Evolutionary conservation across 2,329 filamentous ascomycete genomes (phyloP).

Genomic region (Hypoxylon sp.): DNA sequence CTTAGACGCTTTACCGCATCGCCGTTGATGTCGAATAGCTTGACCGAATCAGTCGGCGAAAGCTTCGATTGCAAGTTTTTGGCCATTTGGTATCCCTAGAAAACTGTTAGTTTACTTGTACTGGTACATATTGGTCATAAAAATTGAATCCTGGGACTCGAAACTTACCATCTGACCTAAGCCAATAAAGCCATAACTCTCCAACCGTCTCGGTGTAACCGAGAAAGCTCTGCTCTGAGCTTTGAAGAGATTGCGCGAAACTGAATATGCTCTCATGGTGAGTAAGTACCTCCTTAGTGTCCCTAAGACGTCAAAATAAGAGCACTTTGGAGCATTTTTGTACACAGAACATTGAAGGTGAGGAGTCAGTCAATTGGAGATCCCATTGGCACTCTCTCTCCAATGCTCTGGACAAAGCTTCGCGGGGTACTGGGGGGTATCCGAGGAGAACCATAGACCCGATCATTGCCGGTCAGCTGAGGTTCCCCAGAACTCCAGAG

Average conservation of each 20-base stretch:
- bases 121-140: background rate
- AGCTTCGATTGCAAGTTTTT: conserved; percentile 68
- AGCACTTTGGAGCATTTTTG: background rate
- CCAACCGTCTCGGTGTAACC: conserved; percentile 55
- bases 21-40: conserved; percentile 65
- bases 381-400: conserved; percentile 26
- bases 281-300: no score
- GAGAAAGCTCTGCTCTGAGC: conserved; percentile 60
- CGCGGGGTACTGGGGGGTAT: conserved; percentile 37
- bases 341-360: no score
- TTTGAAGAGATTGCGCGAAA: conserved; percentile 50
- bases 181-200: conserved; percentile 67
- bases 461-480: conserved; percentile 40
- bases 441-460: conserved; percentile 16
- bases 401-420: conserved; percentile 15
- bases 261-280: conserved; percentile 55
- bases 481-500: conserved; percentile 1
- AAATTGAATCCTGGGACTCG: background rate
- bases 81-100: conserved; percentile 69
- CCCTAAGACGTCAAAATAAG: conserved; percentile 51
- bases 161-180: conserved; percentile 66
- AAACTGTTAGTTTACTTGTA: conserved; percentile 11
- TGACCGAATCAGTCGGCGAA: conserved; percentile 58
- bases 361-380: no score
- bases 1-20: conserved; percentile 57